Base-by-base conservation (phyloP, 192 early-diverging fungal species). In the Coemansia sp. region DNA sequence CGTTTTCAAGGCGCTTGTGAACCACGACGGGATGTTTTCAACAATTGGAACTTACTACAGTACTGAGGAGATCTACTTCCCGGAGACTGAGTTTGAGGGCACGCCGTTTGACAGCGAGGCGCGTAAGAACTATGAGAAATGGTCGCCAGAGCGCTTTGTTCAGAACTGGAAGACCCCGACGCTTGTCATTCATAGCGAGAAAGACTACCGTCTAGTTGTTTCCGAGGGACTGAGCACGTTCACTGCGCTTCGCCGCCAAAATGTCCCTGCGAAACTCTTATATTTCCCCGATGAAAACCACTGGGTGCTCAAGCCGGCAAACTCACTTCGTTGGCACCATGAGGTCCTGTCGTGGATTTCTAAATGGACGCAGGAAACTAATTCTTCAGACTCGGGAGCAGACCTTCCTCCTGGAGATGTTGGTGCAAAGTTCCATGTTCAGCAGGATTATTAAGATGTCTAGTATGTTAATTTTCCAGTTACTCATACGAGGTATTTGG, bases 231-330 rank as follows among this genome's bases (percentile, higher is more conserved):
- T 93, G 33, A 65, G 87, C 44, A 83, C 87, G 0, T 93, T 93
- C 61, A 91, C 92, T 1, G 91, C 89, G 4, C 74, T 93, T 42
- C 87, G 90, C 50, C 84, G 89, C 33, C 86, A 83, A 60, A 81
- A 84, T 25, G 80, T 92, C 36, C 85, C 87, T 28, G 85, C 88
- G 0, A 78, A 83, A 22, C 64, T 92, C 23, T 54, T 93, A 23
- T 89, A 90, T 59, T 93, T 92, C 76, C 89, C 88, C 20, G 87
- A 91, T 59, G 90, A 92, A 62, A 88, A 87, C 74, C 84, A 85
- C 68, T 85, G 86, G 86, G 86, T 91, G 36, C 72, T 90, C 31
- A 90, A 92, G 64, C 84, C 89, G 7, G 87, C 87, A 36, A 92
- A 92, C 66, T 85, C 85, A 57, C 77, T 90, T 48, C 78, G 75